Evolutionary conservation across 257 asterid genomes (phyloP).

Genomic region (Capsicum pubescens): DNA sequence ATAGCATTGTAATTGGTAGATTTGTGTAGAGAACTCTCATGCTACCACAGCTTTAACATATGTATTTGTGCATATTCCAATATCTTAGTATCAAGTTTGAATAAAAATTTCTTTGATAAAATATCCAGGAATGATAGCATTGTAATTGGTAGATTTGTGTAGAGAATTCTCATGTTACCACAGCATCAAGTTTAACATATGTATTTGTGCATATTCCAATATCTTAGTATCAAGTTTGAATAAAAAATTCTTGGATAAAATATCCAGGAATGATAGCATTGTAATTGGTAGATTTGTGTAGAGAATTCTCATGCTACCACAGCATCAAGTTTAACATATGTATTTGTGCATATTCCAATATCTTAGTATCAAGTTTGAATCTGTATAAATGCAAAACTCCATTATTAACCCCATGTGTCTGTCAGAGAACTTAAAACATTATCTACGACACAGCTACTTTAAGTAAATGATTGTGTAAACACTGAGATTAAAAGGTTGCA

Average conservation of each 20-base stretch:
- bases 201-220: neutral
- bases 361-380: slow-evolving; percentile 1
- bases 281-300: slow-evolving; percentile 11
- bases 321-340: neutral
- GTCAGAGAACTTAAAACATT: neutral
- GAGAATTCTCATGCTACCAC: neutral
- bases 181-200: neutral
- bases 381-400: slow-evolving; percentile 16
- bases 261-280: neutral
- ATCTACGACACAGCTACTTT: neutral
- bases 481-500: neutral
- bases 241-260: neutral
- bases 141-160: slow-evolving; percentile 3
- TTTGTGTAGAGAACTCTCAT: too few relatives aligned
- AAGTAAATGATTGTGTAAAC: neutral
- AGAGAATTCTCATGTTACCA: neutral
- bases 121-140: neutral
- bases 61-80: too few relatives aligned
- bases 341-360: neutral
- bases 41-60: too few relatives aligned
- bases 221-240: neutral
- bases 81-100: too few relatives aligned
- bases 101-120: neutral
- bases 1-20: too few relatives aligned
- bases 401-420: neutral